Evolutionary conservation across 257 asterid species (phyloP), one percentile per base, ranked within the genome.

Genomic region (Voacanga thouarsii): DNA sequence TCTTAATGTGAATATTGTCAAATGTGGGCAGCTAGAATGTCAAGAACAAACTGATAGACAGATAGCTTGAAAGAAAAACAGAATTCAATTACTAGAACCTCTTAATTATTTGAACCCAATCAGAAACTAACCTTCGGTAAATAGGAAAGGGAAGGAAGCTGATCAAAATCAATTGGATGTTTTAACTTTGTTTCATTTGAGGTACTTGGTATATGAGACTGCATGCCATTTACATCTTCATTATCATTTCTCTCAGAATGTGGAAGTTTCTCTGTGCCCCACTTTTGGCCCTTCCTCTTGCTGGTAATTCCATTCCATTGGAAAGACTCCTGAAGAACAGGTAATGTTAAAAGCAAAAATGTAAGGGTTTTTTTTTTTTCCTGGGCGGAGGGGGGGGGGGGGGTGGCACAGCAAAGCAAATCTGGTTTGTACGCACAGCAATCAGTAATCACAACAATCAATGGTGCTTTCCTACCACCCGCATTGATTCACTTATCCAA

Each of bases 231-330:
- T 65, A 80, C 60, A 57, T 70, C 86, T 77, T 87, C 79, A 82
- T 72, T 43, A 64, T 89, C 88, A 71, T 82, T 85, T 78, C 85
- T 86, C 67, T 86, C 82, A 76, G 87, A 75, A 81, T 80, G 84
- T 71, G 88, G 79, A 84, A 72, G 77, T 77, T 82, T 87, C 75
- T 90, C 94, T 75, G 79, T 85, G 72, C 99, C 99, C 98, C 99
- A 89, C 82, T 89, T 90, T 83, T 94, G 99, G 57, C 99, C 98
- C 83, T 89, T 89, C 84, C 86, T 92, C 93, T 96, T 96, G 96
- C 93, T 90, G 30, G 90, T 90, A 85, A 89, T 92, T 83, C 97
- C 98, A 78, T 88, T 92, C 97, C 97, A 92, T 61, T 86, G 87
- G 84, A 79, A 84, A 78, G 84, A 85, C 78, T 83, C 94, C 96